phyloP scores from a whole-genome alignment of 169 alveolate species.

The Neospora caninum region DNA sequence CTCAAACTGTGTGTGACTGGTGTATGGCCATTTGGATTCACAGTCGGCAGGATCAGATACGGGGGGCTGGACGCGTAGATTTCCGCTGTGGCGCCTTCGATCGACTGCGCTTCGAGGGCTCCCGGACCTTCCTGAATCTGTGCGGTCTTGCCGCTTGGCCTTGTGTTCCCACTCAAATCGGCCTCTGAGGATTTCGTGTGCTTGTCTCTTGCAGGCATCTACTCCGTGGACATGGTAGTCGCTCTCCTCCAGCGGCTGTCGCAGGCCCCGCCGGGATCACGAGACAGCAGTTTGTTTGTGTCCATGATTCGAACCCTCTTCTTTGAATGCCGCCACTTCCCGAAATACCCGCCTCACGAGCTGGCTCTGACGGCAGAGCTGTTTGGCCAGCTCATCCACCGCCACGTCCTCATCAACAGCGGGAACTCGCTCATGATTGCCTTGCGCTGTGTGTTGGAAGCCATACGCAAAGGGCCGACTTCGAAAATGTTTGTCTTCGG shows the following conservation, averaged over 20 bases:
- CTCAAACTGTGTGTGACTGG: not conserved
- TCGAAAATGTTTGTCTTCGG: slow-evolving; percentile 78
- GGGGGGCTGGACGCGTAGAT: too few relatives aligned
- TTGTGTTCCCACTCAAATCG: not conserved
- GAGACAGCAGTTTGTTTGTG: slow-evolving; percentile 19
- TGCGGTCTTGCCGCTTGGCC: not conserved
- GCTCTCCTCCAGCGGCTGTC: slow-evolving; percentile 39
- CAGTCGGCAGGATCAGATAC: too few relatives aligned
- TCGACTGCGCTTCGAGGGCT: too few relatives aligned
- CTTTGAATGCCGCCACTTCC: slow-evolving; percentile 76
- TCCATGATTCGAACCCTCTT: slow-evolving; percentile 64
- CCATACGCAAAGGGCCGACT: slow-evolving; percentile 70
- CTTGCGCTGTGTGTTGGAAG: slow-evolving; percentile 76
- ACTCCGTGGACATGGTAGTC: slow-evolving; percentile 30
- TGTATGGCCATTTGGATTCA: too few relatives aligned
- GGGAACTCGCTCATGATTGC: slow-evolving; percentile 72
- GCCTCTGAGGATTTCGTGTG: not conserved
- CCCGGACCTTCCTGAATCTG: too few relatives aligned
- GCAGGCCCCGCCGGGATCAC: slow-evolving; percentile 26
- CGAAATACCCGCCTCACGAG: slow-evolving; percentile 74
- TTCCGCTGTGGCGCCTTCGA: too few relatives aligned
- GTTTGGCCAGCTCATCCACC: slow-evolving; percentile 73
- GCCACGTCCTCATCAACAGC: slow-evolving; percentile 63
- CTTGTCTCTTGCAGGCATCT: not conserved
- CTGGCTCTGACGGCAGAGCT: slow-evolving; percentile 74